Evolutionary conservation across 352 stramenopile species (phyloP).

Genomic region (Phytophthora hibernalis): DNA sequence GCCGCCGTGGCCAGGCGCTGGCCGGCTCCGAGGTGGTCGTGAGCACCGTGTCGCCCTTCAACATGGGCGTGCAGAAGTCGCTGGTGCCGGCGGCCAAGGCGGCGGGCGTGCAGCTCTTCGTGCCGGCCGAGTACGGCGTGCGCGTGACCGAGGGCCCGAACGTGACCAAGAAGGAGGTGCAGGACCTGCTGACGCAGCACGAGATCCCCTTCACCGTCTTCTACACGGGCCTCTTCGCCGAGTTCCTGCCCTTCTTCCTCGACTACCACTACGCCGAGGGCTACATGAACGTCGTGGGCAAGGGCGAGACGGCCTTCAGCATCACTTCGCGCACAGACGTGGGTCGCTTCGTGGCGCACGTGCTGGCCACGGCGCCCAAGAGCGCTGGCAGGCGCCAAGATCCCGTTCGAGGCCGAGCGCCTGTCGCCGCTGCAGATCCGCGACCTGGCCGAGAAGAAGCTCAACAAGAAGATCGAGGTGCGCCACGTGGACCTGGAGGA

Average conservation of each 20-base stretch:
- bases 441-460: slow-evolving; percentile 28
- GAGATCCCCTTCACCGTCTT: slow-evolving; percentile 24
- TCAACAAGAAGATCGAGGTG: slow-evolving; percentile 37
- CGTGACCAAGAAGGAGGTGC: slow-evolving; percentile 23
- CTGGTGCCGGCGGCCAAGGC: slow-evolving; percentile 23
- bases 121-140: slow-evolving; percentile 32
- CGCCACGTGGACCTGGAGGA: slow-evolving; percentile 24
- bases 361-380: slow-evolving; percentile 18
- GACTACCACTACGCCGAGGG: slow-evolving; percentile 26
- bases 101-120: slow-evolving; percentile 36
- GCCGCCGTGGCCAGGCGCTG: slow-evolving; percentile 28
- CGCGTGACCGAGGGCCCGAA: slow-evolving; percentile 28
- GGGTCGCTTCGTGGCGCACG: slow-evolving; percentile 3
- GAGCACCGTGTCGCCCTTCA: slow-evolving; percentile 15
- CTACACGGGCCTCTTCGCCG: slow-evolving; percentile 32
- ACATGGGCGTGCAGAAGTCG: slow-evolving; percentile 19
- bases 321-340: slow-evolving; percentile 19
- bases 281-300: slow-evolving; percentile 26
- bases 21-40: slow-evolving; percentile 27
- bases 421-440: slow-evolving; percentile 28
- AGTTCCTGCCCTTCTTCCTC: slow-evolving; percentile 19
- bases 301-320: slow-evolving; percentile 23
- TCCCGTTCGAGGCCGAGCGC: slow-evolving; percentile 29
- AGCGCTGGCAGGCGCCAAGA: slow-evolving; percentile 21
- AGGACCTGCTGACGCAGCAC: slow-evolving; percentile 20